Percentiles rank a stretch among this genome's conserved stretches.
phyloP scores from a whole-genome alignment of 225 moss, liverwort and hornwort species.

The Sphagnum tenellum region DNA sequence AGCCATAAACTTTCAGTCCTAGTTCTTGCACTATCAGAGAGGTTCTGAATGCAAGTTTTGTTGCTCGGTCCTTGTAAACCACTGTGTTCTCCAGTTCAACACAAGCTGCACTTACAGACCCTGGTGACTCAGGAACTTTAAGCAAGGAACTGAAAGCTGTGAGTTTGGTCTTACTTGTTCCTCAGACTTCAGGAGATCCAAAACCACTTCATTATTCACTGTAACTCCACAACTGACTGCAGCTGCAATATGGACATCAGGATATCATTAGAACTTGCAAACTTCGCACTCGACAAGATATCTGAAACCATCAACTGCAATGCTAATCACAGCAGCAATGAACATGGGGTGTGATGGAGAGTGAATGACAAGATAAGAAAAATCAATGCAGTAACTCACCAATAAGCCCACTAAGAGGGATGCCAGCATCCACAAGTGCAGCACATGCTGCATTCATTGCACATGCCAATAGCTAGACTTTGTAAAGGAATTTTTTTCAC shows the following conservation, averaged over 20 bases:
- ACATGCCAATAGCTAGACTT: constrained; percentile 69
- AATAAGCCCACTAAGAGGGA: constrained; percentile 74
- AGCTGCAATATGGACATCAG: constrained; percentile 21
- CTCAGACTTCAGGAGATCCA: constrained; percentile 83
- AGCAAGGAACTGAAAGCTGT: background rate
- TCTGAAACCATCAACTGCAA: too few species aligned
- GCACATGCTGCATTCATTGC: constrained; percentile 87
- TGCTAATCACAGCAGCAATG: too few species aligned
- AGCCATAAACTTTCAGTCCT: too few species aligned
- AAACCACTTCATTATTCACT: constrained; percentile 49
- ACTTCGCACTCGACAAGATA: too few species aligned
- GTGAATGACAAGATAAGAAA: background rate
- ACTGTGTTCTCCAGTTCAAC: too few species aligned
- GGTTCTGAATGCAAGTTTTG: too few species aligned
- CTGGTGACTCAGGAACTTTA: background rate
- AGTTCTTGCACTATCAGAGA: too few species aligned
- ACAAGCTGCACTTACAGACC: background rate
- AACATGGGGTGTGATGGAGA: background rate
- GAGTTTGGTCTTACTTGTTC: constrained; percentile 41
- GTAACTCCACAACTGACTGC: constrained; percentile 79
- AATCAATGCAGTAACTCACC: constrained; percentile 22
- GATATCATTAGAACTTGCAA: too few species aligned
- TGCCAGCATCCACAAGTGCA: constrained; percentile 92
- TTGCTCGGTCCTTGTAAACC: too few species aligned
- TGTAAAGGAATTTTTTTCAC: background rate